Evolutionary conservation across 345 rosid species (phyloP).

Genomic region (Eutrema yunnanense): DNA sequence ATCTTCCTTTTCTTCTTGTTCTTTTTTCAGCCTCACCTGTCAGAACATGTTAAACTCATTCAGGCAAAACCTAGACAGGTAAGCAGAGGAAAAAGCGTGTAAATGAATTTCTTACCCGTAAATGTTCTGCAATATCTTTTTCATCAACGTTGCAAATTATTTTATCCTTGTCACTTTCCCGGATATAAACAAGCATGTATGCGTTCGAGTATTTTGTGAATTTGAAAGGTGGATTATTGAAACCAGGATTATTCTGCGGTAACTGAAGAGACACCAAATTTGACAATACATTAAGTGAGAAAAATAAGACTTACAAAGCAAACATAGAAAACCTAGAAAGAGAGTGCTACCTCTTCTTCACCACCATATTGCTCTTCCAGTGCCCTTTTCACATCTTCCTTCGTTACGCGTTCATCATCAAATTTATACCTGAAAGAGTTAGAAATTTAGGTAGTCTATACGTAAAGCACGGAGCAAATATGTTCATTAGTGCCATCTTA

Average conservation of each 20-base stretch:
- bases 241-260: conserved; percentile 92
- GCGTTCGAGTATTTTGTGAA: conserved; percentile 98
- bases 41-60: conserved; percentile 18
- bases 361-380: conserved; percentile 99
- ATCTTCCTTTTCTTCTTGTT: conserved; percentile 88
- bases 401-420: conserved; percentile 98
- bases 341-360: conserved; percentile 85
- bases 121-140: conserved; percentile 95
- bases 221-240: conserved; percentile 83
- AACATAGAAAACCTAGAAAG: conserved; percentile 7
- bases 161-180: conserved; percentile 92
- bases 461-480: not conserved
- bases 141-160: conserved; percentile 95
- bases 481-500: not conserved
- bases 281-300: conserved; percentile 4
- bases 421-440: conserved; percentile 66
- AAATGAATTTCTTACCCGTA: conserved; percentile 54
- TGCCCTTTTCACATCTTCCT: conserved; percentile 86
- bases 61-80: conserved; percentile 1
- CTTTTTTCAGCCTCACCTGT: conserved; percentile 91
- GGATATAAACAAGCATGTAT: conserved; percentile 96
- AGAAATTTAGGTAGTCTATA: conserved; percentile 5
- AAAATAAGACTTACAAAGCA: not conserved
- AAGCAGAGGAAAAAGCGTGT: not conserved
- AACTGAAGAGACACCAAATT: conserved; percentile 42